These are phyloP conservation scores for Arabidopsis hybrid DNA, from an alignment of 441 rosid species.

Conservation along the genomic window DNA sequence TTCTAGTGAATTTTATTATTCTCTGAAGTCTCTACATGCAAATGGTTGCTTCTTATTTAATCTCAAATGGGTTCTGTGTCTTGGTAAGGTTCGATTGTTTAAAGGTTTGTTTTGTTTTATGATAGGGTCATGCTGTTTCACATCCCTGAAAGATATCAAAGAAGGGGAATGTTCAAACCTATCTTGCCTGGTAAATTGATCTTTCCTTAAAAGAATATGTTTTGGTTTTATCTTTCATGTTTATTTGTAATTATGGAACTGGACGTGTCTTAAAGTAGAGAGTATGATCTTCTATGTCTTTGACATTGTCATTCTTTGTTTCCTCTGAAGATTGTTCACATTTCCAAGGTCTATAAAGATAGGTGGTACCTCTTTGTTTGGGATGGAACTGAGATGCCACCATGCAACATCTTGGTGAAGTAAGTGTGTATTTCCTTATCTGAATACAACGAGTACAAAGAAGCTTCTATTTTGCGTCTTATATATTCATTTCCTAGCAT, in stretches of 20 bases:
- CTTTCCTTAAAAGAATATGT: background rate
- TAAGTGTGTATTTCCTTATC: background rate
- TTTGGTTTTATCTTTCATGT: background rate
- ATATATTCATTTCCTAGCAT: background rate
- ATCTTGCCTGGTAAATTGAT: slow-evolving; percentile 27
- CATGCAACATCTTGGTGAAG: slow-evolving; percentile 37
- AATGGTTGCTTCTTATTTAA: slow-evolving; percentile 5
- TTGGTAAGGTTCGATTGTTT: background rate
- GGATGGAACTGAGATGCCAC: slow-evolving; percentile 45
- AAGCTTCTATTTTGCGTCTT: background rate
- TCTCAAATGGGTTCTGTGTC: background rate
- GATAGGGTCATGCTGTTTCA: slow-evolving; percentile 39
- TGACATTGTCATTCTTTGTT: slow-evolving; percentile 26
- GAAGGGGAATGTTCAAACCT: slow-evolving; percentile 38
- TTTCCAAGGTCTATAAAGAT: slow-evolving; percentile 27
- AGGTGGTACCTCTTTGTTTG: slow-evolving; percentile 39
- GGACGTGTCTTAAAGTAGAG: background rate
- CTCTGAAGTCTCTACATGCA: slow-evolving; percentile 2
- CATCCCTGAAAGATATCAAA: slow-evolving; percentile 39
- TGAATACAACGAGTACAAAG: background rate
- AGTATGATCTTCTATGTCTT: background rate
- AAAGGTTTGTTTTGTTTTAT: slow-evolving; percentile 16
- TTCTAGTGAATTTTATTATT: background rate
- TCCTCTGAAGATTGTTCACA: slow-evolving; percentile 35
- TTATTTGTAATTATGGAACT: background rate